Evolutionary conservation across 1,284 basidiomycete species (phyloP), one percentile per base, ranked within the genome.

Genomic region (Tilletia caries): DNA sequence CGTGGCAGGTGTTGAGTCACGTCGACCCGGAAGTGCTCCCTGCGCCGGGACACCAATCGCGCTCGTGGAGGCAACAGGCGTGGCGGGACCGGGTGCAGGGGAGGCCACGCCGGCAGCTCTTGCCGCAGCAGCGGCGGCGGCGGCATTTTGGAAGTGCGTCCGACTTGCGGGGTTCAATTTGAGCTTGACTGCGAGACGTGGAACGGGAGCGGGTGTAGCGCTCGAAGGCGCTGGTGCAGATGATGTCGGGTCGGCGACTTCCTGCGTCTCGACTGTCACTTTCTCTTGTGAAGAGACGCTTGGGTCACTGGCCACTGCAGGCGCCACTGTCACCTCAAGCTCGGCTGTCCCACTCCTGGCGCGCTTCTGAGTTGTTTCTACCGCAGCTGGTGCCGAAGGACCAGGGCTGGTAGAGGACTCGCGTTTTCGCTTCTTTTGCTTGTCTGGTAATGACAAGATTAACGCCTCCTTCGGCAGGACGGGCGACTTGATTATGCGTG

Each of bases 161-260:
- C 58, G 58, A 62, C 58, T 62, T 23, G 58, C 58, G 8, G 58
- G 58, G 34, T 62, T 62, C 32, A 62, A 29, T 29, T 62, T 62
- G 58, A 62, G 58, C 33, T 62, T 62, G 58, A 62, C 58, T 2
- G 58, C 58, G 5, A 62, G 58, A 18, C 58, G 29, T 13, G 58
- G 58, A 18, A 29, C 58, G 4, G 58, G 13, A 25, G 58, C 33
- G 29, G 58, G 15, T 32, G 54, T 29, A 5, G 54, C 6, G 23
- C 20, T 20, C 15, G 54, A 15, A 10, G 54, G 8, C 15, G 27
- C 54, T 34, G 58, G 18, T 3, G 58, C n/a, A 20, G 33, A 25
- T 6, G 58, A 3, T 15, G 29, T 62, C 13, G 58, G n/a, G 37
- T 41, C 37, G 10, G 37, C 37, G 8, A n/a, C 12, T 13, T 50